Percentiles rank a stretch among this genome's conserved stretches.
Evolutionary conservation across 2,329 filamentous ascomycete species (phyloP).

Genomic region (Ceratocystis destructans): DNA sequence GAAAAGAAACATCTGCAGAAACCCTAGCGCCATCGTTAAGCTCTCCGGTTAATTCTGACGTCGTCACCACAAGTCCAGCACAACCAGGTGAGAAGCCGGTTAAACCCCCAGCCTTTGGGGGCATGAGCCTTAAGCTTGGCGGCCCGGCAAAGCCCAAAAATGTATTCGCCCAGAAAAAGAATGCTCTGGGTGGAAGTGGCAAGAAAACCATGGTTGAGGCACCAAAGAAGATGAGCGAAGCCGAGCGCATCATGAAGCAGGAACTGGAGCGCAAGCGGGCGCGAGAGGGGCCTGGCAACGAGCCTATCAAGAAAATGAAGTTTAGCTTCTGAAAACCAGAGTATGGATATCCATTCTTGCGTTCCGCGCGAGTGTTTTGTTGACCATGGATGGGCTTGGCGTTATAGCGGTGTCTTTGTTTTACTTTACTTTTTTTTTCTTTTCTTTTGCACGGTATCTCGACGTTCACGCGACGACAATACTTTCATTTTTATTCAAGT

Average conservation of each 20-base stretch:
- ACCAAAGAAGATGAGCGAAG: constrained; percentile 76
- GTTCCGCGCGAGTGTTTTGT: background rate
- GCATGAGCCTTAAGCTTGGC: constrained; percentile 50
- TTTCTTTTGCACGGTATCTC: background rate
- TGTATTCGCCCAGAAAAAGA: constrained; percentile 41
- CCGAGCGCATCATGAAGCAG: constrained; percentile 78
- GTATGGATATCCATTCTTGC: background rate
- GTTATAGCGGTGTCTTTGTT: constrained; percentile 2
- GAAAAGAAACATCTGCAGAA: constrained; percentile 18
- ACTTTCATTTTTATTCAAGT: background rate
- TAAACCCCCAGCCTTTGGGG: constrained; percentile 23
- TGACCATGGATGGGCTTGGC: background rate
- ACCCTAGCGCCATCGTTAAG: background rate
- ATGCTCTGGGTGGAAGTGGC: constrained; percentile 3
- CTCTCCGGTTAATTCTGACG: background rate
- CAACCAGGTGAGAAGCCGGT: constrained; percentile 25
- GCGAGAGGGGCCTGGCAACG: constrained; percentile 34
- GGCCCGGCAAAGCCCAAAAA: constrained; percentile 50
- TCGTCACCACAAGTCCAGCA: background rate
- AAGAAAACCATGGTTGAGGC: constrained; percentile 49
- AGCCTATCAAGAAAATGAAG: constrained; percentile 33
- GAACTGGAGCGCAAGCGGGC: constrained; percentile 59
- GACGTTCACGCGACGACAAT: background rate
- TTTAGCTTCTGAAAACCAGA: constrained; percentile 16
- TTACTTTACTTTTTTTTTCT: background rate